Conservation (phyloP, 768 basidiomycete species). For the Piloderma croceum region DNA sequence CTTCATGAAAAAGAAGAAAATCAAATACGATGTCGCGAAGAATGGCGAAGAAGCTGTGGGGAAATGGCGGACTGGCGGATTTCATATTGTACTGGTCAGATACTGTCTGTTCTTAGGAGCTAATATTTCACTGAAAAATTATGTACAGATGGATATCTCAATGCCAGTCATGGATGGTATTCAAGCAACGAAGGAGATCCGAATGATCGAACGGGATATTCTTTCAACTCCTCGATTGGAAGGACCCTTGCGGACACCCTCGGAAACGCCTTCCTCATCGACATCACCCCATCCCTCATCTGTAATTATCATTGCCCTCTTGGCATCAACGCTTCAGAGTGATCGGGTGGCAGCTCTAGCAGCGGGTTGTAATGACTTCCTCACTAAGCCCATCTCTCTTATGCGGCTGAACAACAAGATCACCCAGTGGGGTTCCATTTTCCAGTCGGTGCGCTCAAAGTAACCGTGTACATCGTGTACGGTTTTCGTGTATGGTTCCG, state of each 20-base stretch:
- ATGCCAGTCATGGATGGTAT: constrained; percentile 99
- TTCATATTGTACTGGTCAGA: constrained; percentile 90
- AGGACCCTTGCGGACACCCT: constrained; percentile 41
- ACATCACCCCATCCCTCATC: constrained; percentile 79
- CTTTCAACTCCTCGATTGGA: constrained; percentile 66
- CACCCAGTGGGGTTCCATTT: constrained; percentile 98
- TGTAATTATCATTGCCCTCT: constrained; percentile 98
- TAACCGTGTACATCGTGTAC: no score
- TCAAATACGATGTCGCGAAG: constrained; percentile 90
- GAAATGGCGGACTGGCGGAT: constrained; percentile 89
- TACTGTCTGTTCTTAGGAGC: not conserved
- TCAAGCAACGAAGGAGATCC: constrained; percentile 92
- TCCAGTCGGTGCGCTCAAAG: no score
- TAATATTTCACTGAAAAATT: not conserved
- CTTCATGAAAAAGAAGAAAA: constrained; percentile 93
- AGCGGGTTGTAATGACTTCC: constrained; percentile 97
- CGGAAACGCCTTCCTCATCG: constrained; percentile 37
- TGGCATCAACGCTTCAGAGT: constrained; percentile 89
- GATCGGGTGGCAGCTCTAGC: constrained; percentile 97
- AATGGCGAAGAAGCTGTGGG: constrained; percentile 94
- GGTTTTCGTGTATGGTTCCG: no score
- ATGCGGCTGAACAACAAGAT: constrained; percentile 97
- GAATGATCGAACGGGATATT: constrained; percentile 77
- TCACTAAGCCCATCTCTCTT: constrained; percentile 94
- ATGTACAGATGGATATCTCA: constrained; percentile 95